Evolutionary conservation across 139 green algal species (phyloP), one percentile per base, ranked within the genome.

Genomic region (Marvania coccoides): DNA sequence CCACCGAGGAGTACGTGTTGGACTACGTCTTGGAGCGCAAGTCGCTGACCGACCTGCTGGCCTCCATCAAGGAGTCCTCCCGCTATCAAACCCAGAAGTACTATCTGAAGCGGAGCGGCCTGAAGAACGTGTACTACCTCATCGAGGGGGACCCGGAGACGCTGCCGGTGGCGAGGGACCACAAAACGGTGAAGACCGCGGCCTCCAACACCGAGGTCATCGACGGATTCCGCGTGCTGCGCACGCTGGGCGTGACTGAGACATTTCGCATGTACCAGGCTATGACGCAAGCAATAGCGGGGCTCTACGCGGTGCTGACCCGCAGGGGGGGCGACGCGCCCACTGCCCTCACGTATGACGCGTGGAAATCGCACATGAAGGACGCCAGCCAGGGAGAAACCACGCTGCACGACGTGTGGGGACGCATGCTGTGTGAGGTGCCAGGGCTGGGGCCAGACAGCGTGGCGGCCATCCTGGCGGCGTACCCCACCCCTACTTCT

Each of bases 11-110:
- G 72, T 92, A 81, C 37, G 71, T 94, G 55, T 67, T 94, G 56
- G 87, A 94, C 58, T 84, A 68, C 10, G 40, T 95, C 1, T 3
- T 90, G 47, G 88, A 95, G 80, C 79, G 87, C 58, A 95, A 95
- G 85, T 61, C 55, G 23, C 29, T 75, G 9, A 38, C 70, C 14
- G 88, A 95, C 69, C 69, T 95, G 71, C 12, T 78, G 2, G 5
- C 4, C 7, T 82, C 61, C 34, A 88, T 95, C 58, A 74, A 69
- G 47, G 47, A 55, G 55, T 54, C 66, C 26, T 45, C 26, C n/a
- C 77, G 80, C 30, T 83, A 81, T 40, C 40, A 71, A 13, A 53
- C 26, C 31, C 74, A 82, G 61, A 85, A 85, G 75, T 85, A 78
- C 55, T 55, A 58, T 23, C 67, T 94, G 53, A 56, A 61, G 33